A percentile compares a stretch with the other conserved stretches of the same genome.
Evolutionary conservation across 345 rosid species (phyloP).

Genomic region (Hirschfeldia incana): DNA sequence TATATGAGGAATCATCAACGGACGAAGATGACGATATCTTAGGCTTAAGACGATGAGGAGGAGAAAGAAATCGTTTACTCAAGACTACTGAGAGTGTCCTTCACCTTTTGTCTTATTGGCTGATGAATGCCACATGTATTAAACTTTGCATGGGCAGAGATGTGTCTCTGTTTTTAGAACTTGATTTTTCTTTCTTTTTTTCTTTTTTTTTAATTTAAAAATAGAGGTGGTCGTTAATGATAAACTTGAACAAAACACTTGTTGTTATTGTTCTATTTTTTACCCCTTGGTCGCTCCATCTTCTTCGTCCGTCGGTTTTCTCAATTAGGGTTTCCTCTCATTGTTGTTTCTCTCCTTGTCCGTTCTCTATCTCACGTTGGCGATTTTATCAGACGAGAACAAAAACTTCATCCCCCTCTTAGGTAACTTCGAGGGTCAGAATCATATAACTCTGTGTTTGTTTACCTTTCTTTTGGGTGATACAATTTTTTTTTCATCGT

Average conservation of each 20-base stretch:
- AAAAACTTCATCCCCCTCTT: neutral
- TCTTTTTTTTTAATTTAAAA: neutral
- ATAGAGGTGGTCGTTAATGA: constrained; percentile 32
- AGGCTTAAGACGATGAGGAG: neutral
- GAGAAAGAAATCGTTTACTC: neutral
- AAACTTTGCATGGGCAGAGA: constrained; percentile 16
- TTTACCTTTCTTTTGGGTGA: neutral
- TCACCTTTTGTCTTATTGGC: neutral
- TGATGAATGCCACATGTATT: constrained; percentile 19
- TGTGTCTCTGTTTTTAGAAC: constrained; percentile 28
- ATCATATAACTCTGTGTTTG: neutral
- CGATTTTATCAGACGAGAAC: neutral
- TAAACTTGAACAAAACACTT: constrained; percentile 30
- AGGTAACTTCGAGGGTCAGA: constrained; percentile 35
- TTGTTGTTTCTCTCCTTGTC: constrained; percentile 12
- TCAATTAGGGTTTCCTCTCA: constrained; percentile 40
- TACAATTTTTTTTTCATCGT: neutral
- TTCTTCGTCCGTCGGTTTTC: constrained; percentile 33
- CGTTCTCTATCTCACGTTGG: constrained; percentile 8
- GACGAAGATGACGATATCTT: constrained; percentile 34
- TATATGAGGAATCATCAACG: constrained; percentile 18
- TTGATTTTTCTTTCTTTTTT: neutral
- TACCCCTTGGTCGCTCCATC: constrained; percentile 22
- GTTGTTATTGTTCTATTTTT: constrained; percentile 27
- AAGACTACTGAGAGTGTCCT: neutral